Evolutionary conservation across 352 stramenopile species (phyloP), one percentile per base, ranked within the genome.

Genomic region (Globisporangium lucens): DNA sequence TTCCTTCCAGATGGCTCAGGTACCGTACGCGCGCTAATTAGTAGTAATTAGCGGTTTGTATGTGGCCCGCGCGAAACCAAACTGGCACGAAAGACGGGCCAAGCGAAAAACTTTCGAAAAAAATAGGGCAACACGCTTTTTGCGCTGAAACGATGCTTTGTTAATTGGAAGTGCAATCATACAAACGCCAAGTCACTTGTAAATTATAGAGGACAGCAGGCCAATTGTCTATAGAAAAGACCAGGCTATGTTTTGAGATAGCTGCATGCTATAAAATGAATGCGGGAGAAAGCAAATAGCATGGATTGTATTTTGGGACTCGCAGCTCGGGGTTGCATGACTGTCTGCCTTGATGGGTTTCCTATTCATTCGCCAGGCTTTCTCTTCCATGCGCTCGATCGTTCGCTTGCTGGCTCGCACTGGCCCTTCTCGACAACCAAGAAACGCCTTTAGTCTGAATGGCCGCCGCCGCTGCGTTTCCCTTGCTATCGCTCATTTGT

Each of bases 401-500:
- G 15, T 38, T 22, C 6, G 27, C 53, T 60, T 17, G 35, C 53
- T 22, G 53, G 29, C 53, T 38, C 24, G 52, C 52, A 33, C 52
- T 60, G 35, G 29, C 29, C 53, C 35, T 33, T n/a, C 51, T 60
- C 29, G 36, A 43, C 33, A 59, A 59, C 53, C 35, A 35, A 60
- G 53, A 60, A 60, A 60, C 53, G 53, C 29, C 41, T 38, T 60
- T 29, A 30, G 53, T 20, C 53, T 60, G 53, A 60, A 60, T 60
- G 53, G 43, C 53, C 29, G 29, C 41, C 24, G 24, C 24, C 52
- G 52, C 27, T 5, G 38, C 38, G 43, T 43, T 27, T 43, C 22
- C 24, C 17, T 4, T 6, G 30, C 30, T 56, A 20, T 27, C 17
- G 43, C 43, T 22, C 43, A 17, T 56, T 17, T 17, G 29, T 27